Evolutionary conservation across 805 yeast genomes (phyloP).

Genomic region (Grigorovia transvaalensis): DNA sequence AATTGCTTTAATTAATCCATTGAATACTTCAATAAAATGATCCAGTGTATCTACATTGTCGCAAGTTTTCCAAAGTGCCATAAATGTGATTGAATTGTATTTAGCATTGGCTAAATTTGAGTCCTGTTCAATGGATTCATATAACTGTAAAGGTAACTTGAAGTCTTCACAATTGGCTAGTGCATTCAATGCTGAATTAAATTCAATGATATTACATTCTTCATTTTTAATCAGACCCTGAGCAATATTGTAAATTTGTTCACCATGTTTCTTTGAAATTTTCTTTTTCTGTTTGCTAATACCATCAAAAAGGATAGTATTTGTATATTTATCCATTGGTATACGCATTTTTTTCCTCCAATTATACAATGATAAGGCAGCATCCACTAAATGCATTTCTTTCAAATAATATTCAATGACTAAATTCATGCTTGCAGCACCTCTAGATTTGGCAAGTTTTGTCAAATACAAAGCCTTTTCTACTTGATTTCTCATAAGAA

Average conservation of each 20-base stretch:
- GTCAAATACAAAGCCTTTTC: constrained; percentile 46
- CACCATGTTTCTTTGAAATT: constrained; percentile 29
- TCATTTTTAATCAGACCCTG: constrained; percentile 23
- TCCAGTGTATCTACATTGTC: constrained; percentile 11
- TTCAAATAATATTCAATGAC: constrained; percentile 41
- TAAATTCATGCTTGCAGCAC: constrained; percentile 55
- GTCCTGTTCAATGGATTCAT: constrained; percentile 16
- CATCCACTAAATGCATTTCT: constrained; percentile 32
- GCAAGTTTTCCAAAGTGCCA: constrained; percentile 17
- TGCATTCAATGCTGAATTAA: constrained; percentile 39
- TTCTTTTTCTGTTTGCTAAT: constrained; percentile 28
- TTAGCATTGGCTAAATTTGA: constrained; percentile 4
- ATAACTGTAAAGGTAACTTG: constrained; percentile 31
- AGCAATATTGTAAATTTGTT: constrained; percentile 28
- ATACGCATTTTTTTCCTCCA: constrained; percentile 56
- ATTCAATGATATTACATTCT: constrained; percentile 31
- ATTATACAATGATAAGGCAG: constrained; percentile 41
- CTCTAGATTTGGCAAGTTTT: constrained; percentile 38
- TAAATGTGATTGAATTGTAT: constrained; percentile 18
- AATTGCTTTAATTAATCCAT: constrained; percentile 11
- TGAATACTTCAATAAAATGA: constrained; percentile 12
- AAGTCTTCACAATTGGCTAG: constrained; percentile 33
- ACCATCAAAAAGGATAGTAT: constrained; percentile 39
- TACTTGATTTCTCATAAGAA: constrained; percentile 39
- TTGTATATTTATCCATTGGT: constrained; percentile 38